A percentile compares a stretch with the other conserved stretches of the same genome.
These are phyloP conservation scores for Musa troglodytarum DNA, from an alignment of 176 grass and related monocot genomes.

Conservation along the genomic window DNA sequence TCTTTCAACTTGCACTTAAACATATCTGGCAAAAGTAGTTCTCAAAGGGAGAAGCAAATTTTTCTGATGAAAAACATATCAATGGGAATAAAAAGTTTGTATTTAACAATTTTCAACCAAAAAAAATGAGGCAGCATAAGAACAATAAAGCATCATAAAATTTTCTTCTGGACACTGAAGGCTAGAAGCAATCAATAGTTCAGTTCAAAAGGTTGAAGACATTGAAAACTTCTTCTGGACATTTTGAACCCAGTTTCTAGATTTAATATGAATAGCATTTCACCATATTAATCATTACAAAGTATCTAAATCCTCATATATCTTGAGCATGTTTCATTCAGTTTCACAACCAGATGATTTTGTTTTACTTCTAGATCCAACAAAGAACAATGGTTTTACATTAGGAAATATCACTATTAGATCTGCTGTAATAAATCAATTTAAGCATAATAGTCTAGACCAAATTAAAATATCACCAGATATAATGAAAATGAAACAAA, in stretches of 20 bases:
- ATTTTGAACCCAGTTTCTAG: background rate
- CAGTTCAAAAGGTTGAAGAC: no score
- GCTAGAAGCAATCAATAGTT: no score
- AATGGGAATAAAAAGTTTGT: no score
- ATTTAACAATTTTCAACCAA: no score
- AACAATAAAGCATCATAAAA: no score
- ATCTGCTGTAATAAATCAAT: background rate
- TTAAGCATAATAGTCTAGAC: background rate
- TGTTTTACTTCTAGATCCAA: background rate
- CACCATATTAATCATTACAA: background rate
- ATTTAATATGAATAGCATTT: background rate
- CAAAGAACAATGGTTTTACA: background rate
- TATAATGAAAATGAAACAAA: slow-evolving; percentile 2
- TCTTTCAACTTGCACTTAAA: no score
- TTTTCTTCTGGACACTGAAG: no score
- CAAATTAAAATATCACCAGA: background rate
- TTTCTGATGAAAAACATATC: no score
- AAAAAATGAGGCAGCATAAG: no score
- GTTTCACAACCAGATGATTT: background rate
- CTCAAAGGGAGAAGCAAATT: no score
- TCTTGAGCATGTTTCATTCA: background rate
- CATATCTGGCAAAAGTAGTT: no score
- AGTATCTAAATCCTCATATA: background rate
- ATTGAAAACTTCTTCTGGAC: no score
- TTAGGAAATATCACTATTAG: background rate